Base-by-base conservation (phyloP, 1,139 yeast genomes). In the Protomyces macrosporus region DNA sequence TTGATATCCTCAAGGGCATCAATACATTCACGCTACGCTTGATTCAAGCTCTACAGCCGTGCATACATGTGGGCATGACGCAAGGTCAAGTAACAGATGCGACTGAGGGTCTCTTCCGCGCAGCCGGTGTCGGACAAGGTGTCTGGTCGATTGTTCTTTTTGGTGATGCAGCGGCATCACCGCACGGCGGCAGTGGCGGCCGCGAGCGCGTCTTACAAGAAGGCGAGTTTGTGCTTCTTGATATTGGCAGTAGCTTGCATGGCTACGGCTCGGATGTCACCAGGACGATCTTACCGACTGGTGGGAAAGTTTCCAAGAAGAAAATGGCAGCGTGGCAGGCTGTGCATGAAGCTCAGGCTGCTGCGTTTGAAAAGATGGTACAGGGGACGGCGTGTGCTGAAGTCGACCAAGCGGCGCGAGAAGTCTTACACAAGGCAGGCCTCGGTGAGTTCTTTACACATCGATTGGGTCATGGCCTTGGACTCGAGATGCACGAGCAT, bases 391-490 rank as follows among this genome's bases (percentile, higher is more conserved):
- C 58, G 32, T 62, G 62, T 45, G 55, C 63, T 9, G 45, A 40
- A 3, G 57, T 62, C 23, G 65, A 62, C 42, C 45, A 34, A 12
- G 60, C 56, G 14, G 64, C 65, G 23, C 36, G 65, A 34, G 9
- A 30, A 6, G 53, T 52, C n/a, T 16, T 62, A 12, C 16, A 37
- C 5, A 48, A 34, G 5, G 62, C 53, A 12, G 65, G 65, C 23
- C 40, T 23, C 40, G 63, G 65, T 10, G 51, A 52, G 16, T 50
- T 16, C 34, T 62, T 59, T 33, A 62, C 56, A 7, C 65, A 62
- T 40, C 48, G 65, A 12, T 53, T 62, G 14, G 65, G 65, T 14
- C 65, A 62, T 39, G 65, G 65, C 1, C 48, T 62, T 12, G 65
- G 65, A 23, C 61, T 62, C 32, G 65, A 62, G 23, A 58, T 56